phyloP scores from a whole-genome alignment of 805 yeast genomes.

The Ogataea paradorogensis region DNA sequence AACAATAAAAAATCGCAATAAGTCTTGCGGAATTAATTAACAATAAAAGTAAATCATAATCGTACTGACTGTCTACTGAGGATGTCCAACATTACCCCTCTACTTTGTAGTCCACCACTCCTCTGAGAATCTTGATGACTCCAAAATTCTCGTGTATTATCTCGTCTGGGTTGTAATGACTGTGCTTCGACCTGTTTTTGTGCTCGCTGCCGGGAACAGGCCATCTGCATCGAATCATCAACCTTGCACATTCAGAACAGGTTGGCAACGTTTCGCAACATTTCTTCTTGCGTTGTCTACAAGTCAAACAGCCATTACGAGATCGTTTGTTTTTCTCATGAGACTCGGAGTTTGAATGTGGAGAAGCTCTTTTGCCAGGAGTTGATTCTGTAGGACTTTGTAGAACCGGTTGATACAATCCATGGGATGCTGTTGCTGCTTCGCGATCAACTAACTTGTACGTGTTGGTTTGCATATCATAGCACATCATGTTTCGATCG shows the following conservation, averaged over 20 bases:
- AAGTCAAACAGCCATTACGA: slow-evolving; percentile 73
- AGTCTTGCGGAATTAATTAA: not conserved
- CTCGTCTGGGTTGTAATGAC: slow-evolving; percentile 47
- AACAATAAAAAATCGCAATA: too few relatives aligned
- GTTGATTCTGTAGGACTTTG: slow-evolving; percentile 3
- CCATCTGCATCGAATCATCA: slow-evolving; percentile 66
- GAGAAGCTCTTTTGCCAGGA: slow-evolving; percentile 1
- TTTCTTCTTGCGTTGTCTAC: slow-evolving; percentile 73
- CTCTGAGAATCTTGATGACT: slow-evolving; percentile 58
- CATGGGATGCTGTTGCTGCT: slow-evolving; percentile 1
- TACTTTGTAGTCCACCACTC: slow-evolving; percentile 50
- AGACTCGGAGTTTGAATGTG: slow-evolving; percentile 2
- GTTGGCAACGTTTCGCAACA: slow-evolving; percentile 70
- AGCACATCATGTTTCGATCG: slow-evolving; percentile 6
- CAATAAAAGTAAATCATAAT: not conserved
- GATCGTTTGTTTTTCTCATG: slow-evolving; percentile 46
- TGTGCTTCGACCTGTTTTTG: slow-evolving; percentile 49
- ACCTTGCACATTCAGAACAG: slow-evolving; percentile 66
- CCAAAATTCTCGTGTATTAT: slow-evolving; percentile 56
- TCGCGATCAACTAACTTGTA: slow-evolving; percentile 9
- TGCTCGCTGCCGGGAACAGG: slow-evolving; percentile 70
- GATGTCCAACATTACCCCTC: slow-evolving; percentile 16
- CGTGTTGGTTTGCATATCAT: slow-evolving; percentile 13
- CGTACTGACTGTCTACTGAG: not conserved
- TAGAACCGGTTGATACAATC: not conserved